Base-by-base conservation (phyloP, 2,329 filamentous ascomycete genomes). In the Ophiosphaerella herpotricha region DNA sequence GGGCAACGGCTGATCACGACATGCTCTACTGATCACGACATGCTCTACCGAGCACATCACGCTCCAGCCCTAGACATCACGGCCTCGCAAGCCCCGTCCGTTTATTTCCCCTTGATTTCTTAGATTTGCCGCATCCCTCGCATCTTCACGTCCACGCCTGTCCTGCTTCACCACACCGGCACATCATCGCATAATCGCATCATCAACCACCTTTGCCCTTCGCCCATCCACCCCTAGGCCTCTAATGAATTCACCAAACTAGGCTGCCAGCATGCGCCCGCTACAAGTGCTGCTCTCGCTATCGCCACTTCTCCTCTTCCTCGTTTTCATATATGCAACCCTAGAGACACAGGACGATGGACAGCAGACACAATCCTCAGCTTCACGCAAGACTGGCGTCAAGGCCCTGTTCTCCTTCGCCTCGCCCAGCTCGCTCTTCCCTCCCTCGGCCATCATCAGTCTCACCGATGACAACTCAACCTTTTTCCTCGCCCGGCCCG, bases 391-490 rank as follows among this genome's bases (percentile, higher is more conserved):
- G 39, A 65, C 70, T 38, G 57, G 67, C 55, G 61, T 79, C 26
- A 68, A 70, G 32, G 65, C 78, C 29, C 69, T 77, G 54, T 80
- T 79, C 63, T 78, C 76, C 51, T 80, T 78, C 70, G 75, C 76
- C n/a, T 75, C 75, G 8, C 79, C 92, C 1, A 90, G 92, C 57
- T 91, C 90, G 16, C 85, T 99, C 18, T 99, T 99, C 71, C 92
- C 93, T 4, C 92, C 92, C 3, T 96, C 94, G 58, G 94, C 94
- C 40, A 89, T 95, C 65, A 97, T 99, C 71, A 96, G 90, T 73
- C 82, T 99, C 54, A 96, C 92, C 67, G 91, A 97, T 74, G 94
- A 99, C 75, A 99, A 99, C 74, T 96, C 91, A 61, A 99, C 94
- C 11, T 96, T 95, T 62, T 99, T 99, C 76, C 82, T 96, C 47